phyloP scores from a whole-genome alignment of 129 eudicot genomes.

The Saussurea involucrata region DNA sequence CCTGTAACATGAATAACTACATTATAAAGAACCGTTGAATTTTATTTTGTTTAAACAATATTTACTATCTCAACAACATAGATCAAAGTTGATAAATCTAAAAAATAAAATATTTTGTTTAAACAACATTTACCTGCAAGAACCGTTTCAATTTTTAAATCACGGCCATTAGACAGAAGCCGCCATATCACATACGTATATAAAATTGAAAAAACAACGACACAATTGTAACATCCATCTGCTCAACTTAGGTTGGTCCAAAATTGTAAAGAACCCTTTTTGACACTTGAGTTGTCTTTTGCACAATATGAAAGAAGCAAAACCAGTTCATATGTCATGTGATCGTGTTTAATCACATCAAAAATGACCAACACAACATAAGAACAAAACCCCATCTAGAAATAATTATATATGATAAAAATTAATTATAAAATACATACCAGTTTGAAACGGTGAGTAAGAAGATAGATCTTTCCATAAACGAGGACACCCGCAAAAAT shows the following conservation, averaged over 20 bases:
- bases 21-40: too few species aligned
- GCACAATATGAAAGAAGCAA: background rate
- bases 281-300: conserved; percentile 17
- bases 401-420: too few species aligned
- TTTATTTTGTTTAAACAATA: too few species aligned
- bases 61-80: too few species aligned
- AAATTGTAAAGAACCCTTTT: conserved; percentile 21
- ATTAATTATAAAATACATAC: too few species aligned
- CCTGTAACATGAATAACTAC: too few species aligned
- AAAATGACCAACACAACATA: conserved; percentile 7
- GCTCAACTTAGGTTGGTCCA: background rate
- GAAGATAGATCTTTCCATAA: too few species aligned
- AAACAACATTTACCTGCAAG: too few species aligned
- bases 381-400: conserved; percentile 5
- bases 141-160: background rate
- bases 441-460: too few species aligned
- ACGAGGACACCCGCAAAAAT: too few species aligned
- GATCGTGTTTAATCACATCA: conserved; percentile 12
- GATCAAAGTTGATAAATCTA: too few species aligned
- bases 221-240: conserved; percentile 1
- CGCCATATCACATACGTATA: background rate
- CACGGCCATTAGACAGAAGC: background rate
- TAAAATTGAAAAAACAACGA: background rate
- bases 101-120: too few species aligned
- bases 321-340: conserved; percentile 12